Base-by-base conservation (phyloP, 306 rosid species). In the Betula pendula region DNA sequence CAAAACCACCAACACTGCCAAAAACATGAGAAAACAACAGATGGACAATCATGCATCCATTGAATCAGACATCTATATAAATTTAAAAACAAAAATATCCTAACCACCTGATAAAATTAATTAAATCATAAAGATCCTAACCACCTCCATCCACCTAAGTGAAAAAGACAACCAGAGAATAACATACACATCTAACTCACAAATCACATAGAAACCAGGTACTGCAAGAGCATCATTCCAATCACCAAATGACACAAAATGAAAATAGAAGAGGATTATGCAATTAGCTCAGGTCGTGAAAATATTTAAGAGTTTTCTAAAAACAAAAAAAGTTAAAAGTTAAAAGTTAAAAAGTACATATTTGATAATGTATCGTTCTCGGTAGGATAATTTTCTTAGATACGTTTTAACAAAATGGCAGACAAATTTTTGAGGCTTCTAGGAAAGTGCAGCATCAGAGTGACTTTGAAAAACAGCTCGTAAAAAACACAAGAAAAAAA, bases 151-250 rank as follows among this genome's bases (percentile, higher is more conserved):
- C 86, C 72, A 77, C 81, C 51, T 2, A 51, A 45, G 74, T 3
- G 44, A 63, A 74, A 78, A 76, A 65, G 19, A 45, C 20, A 43
- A 69, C 8, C 15, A 42, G 5, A 22, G 16, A 33, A 63, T 14
- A 69, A 29, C 11, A 20, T 68, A 65, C 33, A 77, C 80, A 62
- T 16, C 33, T 9, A 42, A 65, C 63, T 74, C 20, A 19, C 9
- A 68, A n/a, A 52, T 24, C 71, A 48, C 8, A 15, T 4, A 19
- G 40, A 27, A 43, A 38, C 0, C 7, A 66, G 2, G 11, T 29
- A 44, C 5, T 29, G 33, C 71, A 79, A 78, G 73, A 65, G 81
- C 76, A 73, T 82, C 72, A 81, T 81, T 75, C 73, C 70, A 83
- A 81, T 74, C 68, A 81, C 72, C 49, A 12, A 35, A 60, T 24